Percentiles rank a stretch among this genome's conserved stretches.
These are phyloP conservation scores for Pseudoneurospora amorphoporcata DNA, from an alignment of 495 filamentous ascomycete genomes.

Conservation along the genomic window DNA sequence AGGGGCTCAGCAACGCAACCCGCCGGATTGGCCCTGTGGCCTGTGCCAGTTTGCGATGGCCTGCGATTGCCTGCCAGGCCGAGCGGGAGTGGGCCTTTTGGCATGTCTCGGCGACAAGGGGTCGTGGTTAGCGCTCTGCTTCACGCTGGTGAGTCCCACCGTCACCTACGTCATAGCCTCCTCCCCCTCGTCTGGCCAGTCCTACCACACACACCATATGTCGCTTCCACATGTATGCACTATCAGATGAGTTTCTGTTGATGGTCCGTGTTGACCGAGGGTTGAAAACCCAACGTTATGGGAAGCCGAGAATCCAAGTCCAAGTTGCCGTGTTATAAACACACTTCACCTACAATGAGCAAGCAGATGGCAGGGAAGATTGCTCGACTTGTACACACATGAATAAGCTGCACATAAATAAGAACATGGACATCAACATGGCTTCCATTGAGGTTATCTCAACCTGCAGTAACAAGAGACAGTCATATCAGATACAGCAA, in stretches of 20 bases:
- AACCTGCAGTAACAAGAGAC: not conserved
- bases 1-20: not conserved
- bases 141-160: not conserved
- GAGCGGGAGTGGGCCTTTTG: not conserved
- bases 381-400: not conserved
- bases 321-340: not conserved
- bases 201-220: not conserved
- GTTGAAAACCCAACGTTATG: not conserved
- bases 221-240: not conserved
- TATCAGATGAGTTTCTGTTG: not conserved
- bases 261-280: not conserved
- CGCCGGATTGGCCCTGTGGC: not conserved
- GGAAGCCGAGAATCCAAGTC: not conserved
- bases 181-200: not conserved
- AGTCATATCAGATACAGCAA: not conserved
- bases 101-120: not conserved
- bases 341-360: not conserved
- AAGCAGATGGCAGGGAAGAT: not conserved
- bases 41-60: not conserved
- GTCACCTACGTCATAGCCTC: not conserved
- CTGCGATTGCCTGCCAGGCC: not conserved
- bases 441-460: not conserved
- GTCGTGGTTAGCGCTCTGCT: not conserved
- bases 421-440: not conserved
- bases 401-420: not conserved